These are phyloP conservation scores for Xylariaceae sp. DNA, from an alignment of 2,329 filamentous ascomycete genomes.

Conservation along the genomic window DNA sequence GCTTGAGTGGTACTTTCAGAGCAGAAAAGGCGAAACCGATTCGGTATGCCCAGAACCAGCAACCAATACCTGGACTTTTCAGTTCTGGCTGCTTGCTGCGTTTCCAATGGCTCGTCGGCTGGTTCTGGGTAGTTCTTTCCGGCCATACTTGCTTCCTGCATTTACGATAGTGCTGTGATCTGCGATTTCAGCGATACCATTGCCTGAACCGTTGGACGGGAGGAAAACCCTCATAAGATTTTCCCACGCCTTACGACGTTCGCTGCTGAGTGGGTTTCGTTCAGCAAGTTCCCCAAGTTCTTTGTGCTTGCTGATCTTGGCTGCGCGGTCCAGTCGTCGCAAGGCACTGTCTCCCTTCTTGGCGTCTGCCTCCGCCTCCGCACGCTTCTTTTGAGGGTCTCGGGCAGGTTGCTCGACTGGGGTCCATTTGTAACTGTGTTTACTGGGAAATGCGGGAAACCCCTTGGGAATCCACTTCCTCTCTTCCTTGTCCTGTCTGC, in stretches of 20 bases:
- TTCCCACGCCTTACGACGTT: constrained; percentile 59
- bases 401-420: constrained; percentile 32
- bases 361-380: constrained; percentile 55
- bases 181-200: constrained; percentile 46
- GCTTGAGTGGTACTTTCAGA: too few species aligned
- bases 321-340: constrained; percentile 54
- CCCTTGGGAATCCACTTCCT: constrained; percentile 53
- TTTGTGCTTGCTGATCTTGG: constrained; percentile 61
- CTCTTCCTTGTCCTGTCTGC: constrained; percentile 50
- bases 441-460: constrained; percentile 60
- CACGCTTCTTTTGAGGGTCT: constrained; percentile 54
- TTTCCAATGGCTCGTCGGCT: constrained; percentile 33
- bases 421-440: constrained; percentile 60
- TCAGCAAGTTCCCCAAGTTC: constrained; percentile 55
- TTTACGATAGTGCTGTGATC: constrained; percentile 65
- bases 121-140: constrained; percentile 49
- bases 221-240: constrained; percentile 55
- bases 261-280: constrained; percentile 46
- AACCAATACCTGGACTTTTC: background rate
- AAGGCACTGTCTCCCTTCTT: constrained; percentile 61
- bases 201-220: constrained; percentile 27
- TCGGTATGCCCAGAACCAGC: background rate
- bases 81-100: constrained; percentile 1
- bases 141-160: constrained; percentile 46
- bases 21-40: background rate